Evolutionary conservation across 257 asterid species (phyloP).

Genomic region (Penstemon newberryi): DNA sequence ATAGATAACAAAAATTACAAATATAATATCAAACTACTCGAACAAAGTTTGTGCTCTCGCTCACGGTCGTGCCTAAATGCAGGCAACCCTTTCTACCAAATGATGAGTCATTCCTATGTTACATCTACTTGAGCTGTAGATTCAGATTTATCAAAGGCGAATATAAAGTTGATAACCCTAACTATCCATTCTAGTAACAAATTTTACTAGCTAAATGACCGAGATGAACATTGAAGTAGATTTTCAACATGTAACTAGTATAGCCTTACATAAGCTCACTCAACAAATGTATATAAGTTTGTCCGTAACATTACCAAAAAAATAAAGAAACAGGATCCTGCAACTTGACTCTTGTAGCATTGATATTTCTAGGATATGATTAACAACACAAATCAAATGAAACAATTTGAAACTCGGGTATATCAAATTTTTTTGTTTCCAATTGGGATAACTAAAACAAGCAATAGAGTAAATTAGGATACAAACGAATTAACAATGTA

Average conservation of each 20-base stretch:
- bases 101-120: constrained; percentile 2
- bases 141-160: neutral
- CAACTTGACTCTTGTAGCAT: too few relatives aligned
- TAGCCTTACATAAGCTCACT: neutral
- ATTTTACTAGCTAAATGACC: neutral
- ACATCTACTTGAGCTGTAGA: neutral
- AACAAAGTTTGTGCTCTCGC: too few relatives aligned
- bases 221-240: neutral
- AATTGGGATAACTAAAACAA: neutral
- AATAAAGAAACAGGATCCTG: too few relatives aligned
- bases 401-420: too few relatives aligned
- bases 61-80: neutral
- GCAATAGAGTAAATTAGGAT: constrained; percentile 30
- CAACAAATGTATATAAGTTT: constrained; percentile 13
- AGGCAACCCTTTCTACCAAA: constrained; percentile 8
- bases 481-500: constrained; percentile 23
- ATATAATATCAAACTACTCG: too few relatives aligned
- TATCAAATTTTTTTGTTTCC: too few relatives aligned
- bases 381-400: too few relatives aligned
- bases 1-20: too few relatives aligned
- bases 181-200: neutral
- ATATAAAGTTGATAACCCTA: neutral
- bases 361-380: too few relatives aligned
- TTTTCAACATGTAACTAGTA: constrained; percentile 9
- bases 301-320: neutral